phyloP scores from a whole-genome alignment of 148 eudicot species.

The Camellia sinensis region DNA sequence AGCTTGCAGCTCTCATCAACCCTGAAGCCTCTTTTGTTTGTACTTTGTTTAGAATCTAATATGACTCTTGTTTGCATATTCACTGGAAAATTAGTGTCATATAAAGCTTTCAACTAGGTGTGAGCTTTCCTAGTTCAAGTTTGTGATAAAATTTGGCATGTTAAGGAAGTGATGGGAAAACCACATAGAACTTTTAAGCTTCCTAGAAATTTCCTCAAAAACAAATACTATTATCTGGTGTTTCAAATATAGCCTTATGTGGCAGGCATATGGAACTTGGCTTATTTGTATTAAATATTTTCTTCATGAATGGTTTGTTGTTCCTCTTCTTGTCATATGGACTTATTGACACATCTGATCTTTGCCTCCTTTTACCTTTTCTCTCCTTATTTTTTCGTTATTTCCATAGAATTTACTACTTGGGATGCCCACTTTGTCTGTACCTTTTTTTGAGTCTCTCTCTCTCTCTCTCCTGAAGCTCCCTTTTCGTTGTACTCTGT shows the following conservation, averaged over 20 bases:
- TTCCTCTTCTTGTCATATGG: too few relatives aligned
- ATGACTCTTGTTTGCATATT: not conserved
- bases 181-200: not conserved
- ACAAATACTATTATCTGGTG: not conserved
- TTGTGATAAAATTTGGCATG: not conserved
- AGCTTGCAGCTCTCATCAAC: not conserved
- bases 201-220: not conserved
- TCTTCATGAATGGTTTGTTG: too few relatives aligned
- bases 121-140: not conserved
- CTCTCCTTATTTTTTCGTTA: too few relatives aligned
- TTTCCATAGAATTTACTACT: too few relatives aligned
- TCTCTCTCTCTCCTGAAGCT: not conserved
- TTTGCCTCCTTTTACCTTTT: too few relatives aligned
- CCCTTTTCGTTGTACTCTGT: not conserved
- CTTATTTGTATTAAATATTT: too few relatives aligned
- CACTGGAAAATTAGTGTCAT: not conserved
- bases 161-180: not conserved
- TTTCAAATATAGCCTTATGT: not conserved
- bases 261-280: too few relatives aligned
- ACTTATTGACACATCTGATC: too few relatives aligned
- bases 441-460: too few relatives aligned
- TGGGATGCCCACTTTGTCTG: too few relatives aligned
- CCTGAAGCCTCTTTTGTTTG: not conserved
- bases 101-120: not conserved
- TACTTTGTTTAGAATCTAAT: not conserved